Conservation (phyloP, 768 basidiomycete genomes). For the Suillus fuscotomentosus region DNA sequence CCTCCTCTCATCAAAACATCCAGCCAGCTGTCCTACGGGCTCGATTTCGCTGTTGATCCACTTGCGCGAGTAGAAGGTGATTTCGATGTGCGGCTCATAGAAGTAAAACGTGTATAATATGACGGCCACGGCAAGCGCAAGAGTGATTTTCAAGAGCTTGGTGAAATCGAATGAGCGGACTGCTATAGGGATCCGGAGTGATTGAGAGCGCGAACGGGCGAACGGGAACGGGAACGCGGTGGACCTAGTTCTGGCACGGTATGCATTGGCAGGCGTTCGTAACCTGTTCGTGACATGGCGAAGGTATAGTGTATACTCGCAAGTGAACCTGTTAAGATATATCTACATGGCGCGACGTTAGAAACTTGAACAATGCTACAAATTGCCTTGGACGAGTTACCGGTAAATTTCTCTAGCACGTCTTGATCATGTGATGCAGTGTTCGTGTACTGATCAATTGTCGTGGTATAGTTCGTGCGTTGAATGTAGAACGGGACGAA, state of each 20-base stretch:
- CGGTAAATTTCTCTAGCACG: background rate
- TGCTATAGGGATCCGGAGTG: constrained; percentile 17
- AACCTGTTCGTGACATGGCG: constrained; percentile 38
- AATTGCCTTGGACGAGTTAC: background rate
- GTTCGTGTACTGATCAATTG: background rate
- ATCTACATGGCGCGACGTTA: background rate
- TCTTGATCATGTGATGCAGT: background rate
- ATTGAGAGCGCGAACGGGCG: constrained; percentile 16
- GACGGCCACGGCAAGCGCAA: constrained; percentile 37
- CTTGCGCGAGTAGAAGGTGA: constrained; percentile 70
- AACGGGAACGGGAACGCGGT: constrained; percentile 23
- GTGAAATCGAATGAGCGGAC: constrained; percentile 38
- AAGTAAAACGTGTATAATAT: constrained; percentile 51
- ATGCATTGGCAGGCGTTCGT: constrained; percentile 54
- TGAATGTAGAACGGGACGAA: background rate
- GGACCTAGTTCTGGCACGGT: constrained; percentile 33
- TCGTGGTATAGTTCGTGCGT: background rate
- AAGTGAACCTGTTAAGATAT: background rate
- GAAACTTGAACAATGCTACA: background rate
- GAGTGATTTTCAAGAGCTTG: constrained; percentile 41
- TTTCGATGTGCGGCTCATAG: constrained; percentile 85
- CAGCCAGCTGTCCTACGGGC: constrained; percentile 58
- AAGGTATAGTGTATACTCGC: background rate
- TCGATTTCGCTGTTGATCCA: constrained; percentile 79
- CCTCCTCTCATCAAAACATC: constrained; percentile 68